phyloP scores from a whole-genome alignment of 352 stramenopile genomes.

The Albugo candida region DNA sequence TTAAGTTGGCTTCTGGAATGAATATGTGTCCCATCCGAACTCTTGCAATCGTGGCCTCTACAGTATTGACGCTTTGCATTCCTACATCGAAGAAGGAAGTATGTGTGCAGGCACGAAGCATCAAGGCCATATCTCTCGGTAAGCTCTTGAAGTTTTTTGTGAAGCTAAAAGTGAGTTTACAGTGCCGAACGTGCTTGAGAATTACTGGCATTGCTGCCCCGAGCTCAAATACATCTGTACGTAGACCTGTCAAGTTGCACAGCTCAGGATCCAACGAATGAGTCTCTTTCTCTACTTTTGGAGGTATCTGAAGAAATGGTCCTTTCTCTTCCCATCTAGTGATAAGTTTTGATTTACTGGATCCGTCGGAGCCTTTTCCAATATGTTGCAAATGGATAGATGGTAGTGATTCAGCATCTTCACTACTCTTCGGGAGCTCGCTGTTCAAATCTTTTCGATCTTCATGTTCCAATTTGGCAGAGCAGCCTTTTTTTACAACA shows the following conservation, averaged over 20 bases:
- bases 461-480: background rate
- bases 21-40: conserved; percentile 59
- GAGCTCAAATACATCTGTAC: conserved; percentile 65
- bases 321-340: conserved; percentile 42
- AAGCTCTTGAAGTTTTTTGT: conserved; percentile 30
- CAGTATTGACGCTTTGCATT: conserved; percentile 72
- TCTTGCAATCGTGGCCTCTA: conserved; percentile 48
- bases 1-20: conserved; percentile 31
- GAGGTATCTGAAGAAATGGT: conserved; percentile 42
- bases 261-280: conserved; percentile 22
- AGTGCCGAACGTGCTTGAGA: conserved; percentile 67
- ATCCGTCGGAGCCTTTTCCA: conserved; percentile 38
- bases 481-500: conserved; percentile 8
- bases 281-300: conserved; percentile 21
- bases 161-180: conserved; percentile 42
- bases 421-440: conserved; percentile 16
- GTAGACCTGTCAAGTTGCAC: conserved; percentile 56
- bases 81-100: conserved; percentile 64
- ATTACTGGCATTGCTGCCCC: conserved; percentile 71
- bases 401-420: background rate
- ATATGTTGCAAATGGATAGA: conserved; percentile 22
- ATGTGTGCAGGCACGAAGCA: conserved; percentile 72
- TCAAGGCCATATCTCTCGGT: conserved; percentile 54
- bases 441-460: background rate
- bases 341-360: conserved; percentile 33